Evolutionary conservation across 2,329 filamentous ascomycete species (phyloP), one percentile per base, ranked within the genome.

Genomic region (Sclerotinia minor): DNA sequence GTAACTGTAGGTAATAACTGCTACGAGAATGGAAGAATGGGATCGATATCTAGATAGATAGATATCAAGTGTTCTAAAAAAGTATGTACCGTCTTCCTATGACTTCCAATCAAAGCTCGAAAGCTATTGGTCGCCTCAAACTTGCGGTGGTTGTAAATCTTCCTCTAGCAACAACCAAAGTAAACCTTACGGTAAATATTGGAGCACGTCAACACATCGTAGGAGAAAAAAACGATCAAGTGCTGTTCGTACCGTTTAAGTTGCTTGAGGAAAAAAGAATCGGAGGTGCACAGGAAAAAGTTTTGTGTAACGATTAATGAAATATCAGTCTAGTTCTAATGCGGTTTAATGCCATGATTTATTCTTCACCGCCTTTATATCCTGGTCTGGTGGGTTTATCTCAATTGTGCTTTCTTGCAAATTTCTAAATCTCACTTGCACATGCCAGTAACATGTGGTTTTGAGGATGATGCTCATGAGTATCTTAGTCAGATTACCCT

Each of bases 91-190:
- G 72, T 71, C 74, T 75, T 76, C 73, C 76, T 77, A 77, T 77
- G 75, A 73, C 75, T 74, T 74, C 74, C 73, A 76, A 73, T 76
- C 75, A 77, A 24, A 67, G 74, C 74, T 72, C 71, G 65, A 73
- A 69, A 72, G 72, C 74, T 76, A 71, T 74, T 74, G 73, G 75
- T 77, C 72, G 71, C 75, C 76, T 77, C 76, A 77, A 77, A 77
- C 76, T 73, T 76, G 75, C 73, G 76, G 74, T 75, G 47, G 59
- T 68, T 65, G 70, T 67, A 67, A 67, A 53, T 55, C 71, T 68
- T 75, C 59, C 60, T 76, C 75, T 77, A 71, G 75, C 76, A 77
- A 76, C 75, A 70, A 66, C 72, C 71, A 68, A 73, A 72, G n/a
- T 44, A 58, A 65, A 65, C 41, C 9, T 24, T 57, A 64, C 61